These are phyloP conservation scores for Ramaria rubella DNA, from an alignment of 768 basidiomycete genomes.

Conservation along the genomic window DNA sequence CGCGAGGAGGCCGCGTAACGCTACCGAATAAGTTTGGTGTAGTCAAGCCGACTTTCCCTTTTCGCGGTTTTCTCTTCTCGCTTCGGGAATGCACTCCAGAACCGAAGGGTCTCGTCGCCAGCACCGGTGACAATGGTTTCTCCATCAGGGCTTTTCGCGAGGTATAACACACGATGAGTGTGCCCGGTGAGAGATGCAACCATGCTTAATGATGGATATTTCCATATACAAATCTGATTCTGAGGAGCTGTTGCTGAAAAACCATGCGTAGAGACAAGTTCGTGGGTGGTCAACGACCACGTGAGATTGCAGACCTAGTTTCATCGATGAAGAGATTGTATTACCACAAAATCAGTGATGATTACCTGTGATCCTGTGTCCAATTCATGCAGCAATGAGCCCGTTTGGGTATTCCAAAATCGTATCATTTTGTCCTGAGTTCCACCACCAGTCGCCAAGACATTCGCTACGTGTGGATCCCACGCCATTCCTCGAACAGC, in stretches of 20 bases:
- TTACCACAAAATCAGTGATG: neutral
- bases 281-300: conserved; percentile 93
- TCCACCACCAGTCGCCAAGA: conserved; percentile 92
- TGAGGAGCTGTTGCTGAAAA: conserved; percentile 91
- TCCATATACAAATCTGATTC: conserved; percentile 95
- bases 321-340: neutral
- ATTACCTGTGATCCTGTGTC: conserved; percentile 95
- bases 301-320: conserved; percentile 90
- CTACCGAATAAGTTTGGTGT: conserved; percentile 36
- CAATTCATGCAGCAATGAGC: conserved; percentile 75
- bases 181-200: conserved; percentile 94
- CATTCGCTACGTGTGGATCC: conserved; percentile 90
- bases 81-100: conserved; percentile 97
- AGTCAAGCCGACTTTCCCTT: conserved; percentile 38
- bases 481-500: conserved; percentile 98
- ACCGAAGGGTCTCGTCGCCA: conserved; percentile 92
- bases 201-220: conserved; percentile 88
- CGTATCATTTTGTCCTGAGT: conserved; percentile 98
- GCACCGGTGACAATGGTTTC: conserved; percentile 98
- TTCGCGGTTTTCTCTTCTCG: conserved; percentile 33
- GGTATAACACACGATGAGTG: conserved; percentile 88
- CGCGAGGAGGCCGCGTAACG: neutral
- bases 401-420: conserved; percentile 92
- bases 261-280: conserved; percentile 96
- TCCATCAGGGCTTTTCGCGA: conserved; percentile 97